Evolutionary conservation across 176 grass and related monocot genomes (phyloP).

Genomic region (Dendrocalamus sinicus): DNA sequence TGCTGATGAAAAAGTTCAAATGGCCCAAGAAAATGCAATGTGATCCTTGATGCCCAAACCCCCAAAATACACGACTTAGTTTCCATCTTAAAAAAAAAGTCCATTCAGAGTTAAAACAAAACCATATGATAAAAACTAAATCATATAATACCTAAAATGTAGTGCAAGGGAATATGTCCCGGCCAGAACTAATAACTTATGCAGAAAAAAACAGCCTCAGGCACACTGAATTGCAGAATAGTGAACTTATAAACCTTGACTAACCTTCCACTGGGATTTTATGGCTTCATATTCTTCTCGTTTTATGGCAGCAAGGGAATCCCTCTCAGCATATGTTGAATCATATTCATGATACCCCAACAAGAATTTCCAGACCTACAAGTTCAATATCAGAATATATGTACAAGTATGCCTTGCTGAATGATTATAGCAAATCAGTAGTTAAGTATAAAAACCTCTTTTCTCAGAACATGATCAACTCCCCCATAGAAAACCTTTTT

Average conservation of each 20-base stretch:
- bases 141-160: constrained; percentile 3
- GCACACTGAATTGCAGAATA: constrained; percentile 14
- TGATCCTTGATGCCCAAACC: not conserved
- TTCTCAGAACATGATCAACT: constrained; percentile 81
- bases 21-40: not conserved
- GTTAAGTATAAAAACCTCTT: constrained; percentile 67
- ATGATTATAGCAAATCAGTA: constrained; percentile 28
- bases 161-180: constrained; percentile 26
- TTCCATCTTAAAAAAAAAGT: not conserved
- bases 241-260: constrained; percentile 34
- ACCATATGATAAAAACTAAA: not conserved
- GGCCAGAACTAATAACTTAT: constrained; percentile 7
- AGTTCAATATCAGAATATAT: constrained; percentile 41
- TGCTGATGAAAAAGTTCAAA: not conserved
- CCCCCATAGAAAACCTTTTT: constrained; percentile 95
- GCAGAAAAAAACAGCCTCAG: not conserved
- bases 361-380: constrained; percentile 96
- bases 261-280: constrained; percentile 97
- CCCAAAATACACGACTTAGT: not conserved
- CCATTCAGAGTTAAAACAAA: not conserved
- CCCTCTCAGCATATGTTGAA: constrained; percentile 95
- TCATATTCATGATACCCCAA: constrained; percentile 95
- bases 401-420: constrained; percentile 29
- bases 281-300: constrained; percentile 84
- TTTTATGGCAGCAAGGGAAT: constrained; percentile 74